Conservation (phyloP, 805 yeast genomes). For the Candida railenensis region DNA sequence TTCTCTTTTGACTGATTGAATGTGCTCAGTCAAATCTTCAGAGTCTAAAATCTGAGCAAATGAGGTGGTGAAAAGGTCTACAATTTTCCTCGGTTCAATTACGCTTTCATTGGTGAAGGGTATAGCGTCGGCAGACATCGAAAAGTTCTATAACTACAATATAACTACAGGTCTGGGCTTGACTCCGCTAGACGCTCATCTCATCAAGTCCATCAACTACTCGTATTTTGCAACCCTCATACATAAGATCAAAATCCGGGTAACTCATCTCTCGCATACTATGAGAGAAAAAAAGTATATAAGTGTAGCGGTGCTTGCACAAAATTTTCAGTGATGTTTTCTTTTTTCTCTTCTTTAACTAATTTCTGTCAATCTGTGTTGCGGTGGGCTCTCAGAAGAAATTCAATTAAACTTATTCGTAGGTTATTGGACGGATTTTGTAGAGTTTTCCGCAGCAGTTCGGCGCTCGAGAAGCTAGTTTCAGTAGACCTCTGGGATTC, state of each 20-base stretch:
- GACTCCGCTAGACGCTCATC: no score
- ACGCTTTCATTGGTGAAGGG: constrained; percentile 34
- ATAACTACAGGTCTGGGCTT: no score
- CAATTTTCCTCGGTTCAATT: constrained; percentile 32
- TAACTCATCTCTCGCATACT: constrained; percentile 9
- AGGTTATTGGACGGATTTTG: constrained; percentile 30
- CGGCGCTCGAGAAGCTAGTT: constrained; percentile 76
- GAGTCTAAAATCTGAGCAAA: constrained; percentile 34
- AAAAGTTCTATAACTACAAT: background rate
- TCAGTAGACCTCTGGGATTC: constrained; percentile 13
- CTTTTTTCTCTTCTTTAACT: constrained; percentile 15
- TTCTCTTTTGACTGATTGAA: constrained; percentile 70
- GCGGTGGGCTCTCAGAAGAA: constrained; percentile 42
- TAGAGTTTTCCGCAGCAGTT: constrained; percentile 49
- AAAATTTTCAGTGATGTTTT: background rate
- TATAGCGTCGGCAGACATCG: constrained; percentile 17
- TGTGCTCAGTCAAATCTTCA: constrained; percentile 36
- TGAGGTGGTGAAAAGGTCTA: constrained; percentile 33
- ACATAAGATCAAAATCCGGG: constrained; percentile 8
- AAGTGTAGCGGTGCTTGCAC: background rate
- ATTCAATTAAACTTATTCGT: constrained; percentile 20
- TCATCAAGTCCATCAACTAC: background rate
- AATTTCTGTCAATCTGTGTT: constrained; percentile 52
- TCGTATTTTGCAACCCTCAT: background rate
- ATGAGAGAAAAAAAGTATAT: constrained; percentile 1